Percentiles rank a stretch among this genome's conserved stretches.
phyloP scores from a whole-genome alignment of 768 basidiomycete genomes.

The Pleurotus djamor region DNA sequence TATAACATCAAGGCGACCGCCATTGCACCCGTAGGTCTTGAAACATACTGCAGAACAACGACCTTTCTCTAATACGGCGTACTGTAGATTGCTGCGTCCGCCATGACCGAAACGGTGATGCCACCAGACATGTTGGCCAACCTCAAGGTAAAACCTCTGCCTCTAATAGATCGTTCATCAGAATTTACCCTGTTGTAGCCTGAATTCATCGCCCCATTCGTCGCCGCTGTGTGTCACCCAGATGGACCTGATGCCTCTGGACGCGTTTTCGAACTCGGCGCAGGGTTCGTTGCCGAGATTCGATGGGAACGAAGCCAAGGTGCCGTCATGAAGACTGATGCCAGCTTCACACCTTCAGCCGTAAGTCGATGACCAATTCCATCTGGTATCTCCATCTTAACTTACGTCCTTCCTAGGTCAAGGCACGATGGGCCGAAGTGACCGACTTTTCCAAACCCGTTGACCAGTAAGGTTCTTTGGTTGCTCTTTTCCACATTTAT shows the following conservation, averaged over 20 bases:
- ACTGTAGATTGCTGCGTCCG: conserved; percentile 84
- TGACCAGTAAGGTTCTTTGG: conserved; percentile 51
- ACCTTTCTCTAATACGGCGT: not conserved
- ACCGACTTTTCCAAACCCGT: conserved; percentile 70
- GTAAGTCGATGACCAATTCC: conserved; percentile 36
- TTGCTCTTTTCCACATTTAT: not conserved
- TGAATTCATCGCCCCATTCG: conserved; percentile 90
- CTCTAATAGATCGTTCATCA: not conserved
- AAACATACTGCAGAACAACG: not conserved
- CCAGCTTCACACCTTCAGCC: conserved; percentile 91
- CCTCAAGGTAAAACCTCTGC: conserved; percentile 51
- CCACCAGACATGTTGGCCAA: conserved; percentile 92
- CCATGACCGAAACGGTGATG: conserved; percentile 96
- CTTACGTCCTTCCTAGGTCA: conserved; percentile 47
- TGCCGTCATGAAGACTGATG: conserved; percentile 85
- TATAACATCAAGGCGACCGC: conserved; percentile 84
- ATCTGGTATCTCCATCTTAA: not conserved
- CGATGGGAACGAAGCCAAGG: conserved; percentile 94
- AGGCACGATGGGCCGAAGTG: conserved; percentile 79
- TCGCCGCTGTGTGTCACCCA: conserved; percentile 83
- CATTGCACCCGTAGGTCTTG: conserved; percentile 78
- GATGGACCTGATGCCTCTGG: conserved; percentile 79
- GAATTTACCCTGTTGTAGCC: conserved; percentile 50
- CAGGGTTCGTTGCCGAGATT: conserved; percentile 88
- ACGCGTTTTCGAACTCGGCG: conserved; percentile 89